A percentile compares a stretch with the other conserved stretches of the same genome.
Conservation (phyloP, 441 rosid species). For the Kokia cookei region DNA sequence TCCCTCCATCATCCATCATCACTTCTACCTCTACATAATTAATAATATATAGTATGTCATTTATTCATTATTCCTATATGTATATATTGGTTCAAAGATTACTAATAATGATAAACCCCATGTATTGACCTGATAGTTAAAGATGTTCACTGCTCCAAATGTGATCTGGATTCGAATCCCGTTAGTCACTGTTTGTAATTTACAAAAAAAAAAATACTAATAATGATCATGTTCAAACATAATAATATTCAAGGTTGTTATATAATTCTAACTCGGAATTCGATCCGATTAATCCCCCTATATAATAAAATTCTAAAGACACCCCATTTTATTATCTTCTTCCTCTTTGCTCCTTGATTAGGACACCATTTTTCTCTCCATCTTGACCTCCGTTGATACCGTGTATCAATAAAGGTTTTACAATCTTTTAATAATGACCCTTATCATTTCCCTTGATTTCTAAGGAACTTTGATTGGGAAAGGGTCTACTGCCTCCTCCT, state of each 20-base stretch:
- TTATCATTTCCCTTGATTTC: slow-evolving; percentile 40
- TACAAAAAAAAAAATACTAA: neutral
- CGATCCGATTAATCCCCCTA: too few species aligned
- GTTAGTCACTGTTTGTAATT: too few species aligned
- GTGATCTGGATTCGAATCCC: too few species aligned
- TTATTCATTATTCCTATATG: neutral
- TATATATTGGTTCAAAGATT: neutral
- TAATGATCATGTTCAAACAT: slow-evolving; percentile 30
- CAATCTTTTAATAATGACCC: slow-evolving; percentile 24
- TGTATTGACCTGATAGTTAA: too few species aligned
- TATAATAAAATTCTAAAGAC: too few species aligned
- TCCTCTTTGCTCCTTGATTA: too few species aligned
- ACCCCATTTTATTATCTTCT: neutral
- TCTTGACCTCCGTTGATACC: too few species aligned
- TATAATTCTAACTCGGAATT: too few species aligned
- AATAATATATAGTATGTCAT: neutral
- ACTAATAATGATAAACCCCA: slow-evolving; percentile 8
- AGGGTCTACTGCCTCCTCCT: slow-evolving; percentile 18
- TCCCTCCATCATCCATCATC: slow-evolving; percentile 16
- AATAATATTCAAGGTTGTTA: slow-evolving; percentile 24
- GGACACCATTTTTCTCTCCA: too few species aligned
- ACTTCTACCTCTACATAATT: neutral
- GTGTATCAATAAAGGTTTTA: slow-evolving; percentile 13
- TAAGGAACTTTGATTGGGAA: slow-evolving; percentile 48
- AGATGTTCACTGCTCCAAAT: too few species aligned